Evolutionary conservation across 202 grass and related monocot species (phyloP), one percentile per base, ranked within the genome.

Genomic region (Elaeis oleifera): DNA sequence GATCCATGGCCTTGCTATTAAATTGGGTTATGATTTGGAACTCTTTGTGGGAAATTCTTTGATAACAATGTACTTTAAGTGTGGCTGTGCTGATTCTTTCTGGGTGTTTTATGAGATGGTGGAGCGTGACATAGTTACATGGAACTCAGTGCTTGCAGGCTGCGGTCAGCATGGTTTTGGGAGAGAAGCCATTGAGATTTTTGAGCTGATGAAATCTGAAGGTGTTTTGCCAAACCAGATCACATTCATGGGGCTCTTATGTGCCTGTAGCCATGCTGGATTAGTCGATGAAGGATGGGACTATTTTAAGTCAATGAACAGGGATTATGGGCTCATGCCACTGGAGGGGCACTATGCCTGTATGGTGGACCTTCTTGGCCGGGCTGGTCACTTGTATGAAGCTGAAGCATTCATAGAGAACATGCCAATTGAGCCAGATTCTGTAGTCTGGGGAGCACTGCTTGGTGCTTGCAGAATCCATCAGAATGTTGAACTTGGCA

Each of bases 1-100:
- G 54, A 84, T 89, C 36, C 85, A 84, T 26, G 70, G 18, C 6
- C 2, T 84, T 60, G 57, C 61, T 72, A 31, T 78, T 28, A 89
- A 84, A 63, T 66, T 75, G 65, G 69, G 77, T 51, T 73, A 64
- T 67, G 61, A 74, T 75, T 62, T 72, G 73, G 58, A 77, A 71
- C 80, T 84, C 70, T 80, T 80, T 71, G 80, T 89, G 18, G 80
- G 76, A 49, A 89, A 89, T 71, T 69, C 85, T 75, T 72, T 89
- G 51, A 84, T 89, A 16, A 71, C 85, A 55, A 89, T 90, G 86
- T 85, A 90, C 56, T 85, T 85, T 50, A 90, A 90, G 75, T 85
- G 60, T 53, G 75, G 78, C 5, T 68, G 20, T 68, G 69, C 68
- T 51, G 81, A 90, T 67, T 73, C 78, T 26, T 69, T 71, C 63